Conservation (phyloP, 2,329 filamentous ascomycete species). For the Ophiostoma ulmi region DNA sequence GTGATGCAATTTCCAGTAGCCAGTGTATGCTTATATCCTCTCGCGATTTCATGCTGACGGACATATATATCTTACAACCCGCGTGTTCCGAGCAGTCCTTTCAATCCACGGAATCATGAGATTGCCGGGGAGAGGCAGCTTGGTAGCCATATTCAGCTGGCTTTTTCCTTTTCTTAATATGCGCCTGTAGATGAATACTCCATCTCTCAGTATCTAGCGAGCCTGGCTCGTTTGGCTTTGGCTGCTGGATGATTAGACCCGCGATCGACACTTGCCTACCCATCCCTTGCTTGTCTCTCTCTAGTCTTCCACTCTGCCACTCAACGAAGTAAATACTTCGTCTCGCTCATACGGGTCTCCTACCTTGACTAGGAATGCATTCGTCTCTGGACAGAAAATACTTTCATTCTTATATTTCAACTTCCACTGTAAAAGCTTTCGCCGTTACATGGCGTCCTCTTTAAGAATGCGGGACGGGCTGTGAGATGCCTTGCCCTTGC, state of each 20-base stretch:
- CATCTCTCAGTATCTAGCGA: background rate
- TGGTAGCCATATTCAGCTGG: background rate
- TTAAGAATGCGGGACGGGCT: background rate
- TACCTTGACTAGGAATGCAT: background rate
- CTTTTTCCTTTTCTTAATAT: background rate
- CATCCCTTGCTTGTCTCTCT: background rate
- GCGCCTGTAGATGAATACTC: background rate
- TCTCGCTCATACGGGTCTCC: background rate
- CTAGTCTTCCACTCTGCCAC: background rate
- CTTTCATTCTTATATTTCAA: background rate
- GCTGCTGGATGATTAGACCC: background rate
- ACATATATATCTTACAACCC: no score
- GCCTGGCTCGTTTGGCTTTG: background rate
- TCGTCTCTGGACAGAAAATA: background rate
- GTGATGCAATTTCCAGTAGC: no score
- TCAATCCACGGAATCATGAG: background rate
- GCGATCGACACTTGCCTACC: background rate
- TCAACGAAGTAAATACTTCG: no score
- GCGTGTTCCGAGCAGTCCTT: no score
- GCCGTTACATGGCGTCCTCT: background rate
- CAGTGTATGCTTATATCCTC: no score
- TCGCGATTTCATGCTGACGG: no score
- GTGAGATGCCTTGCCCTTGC: background rate
- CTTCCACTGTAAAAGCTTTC: slow-evolving; percentile 7
- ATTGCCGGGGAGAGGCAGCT: background rate